Evolutionary conservation across 139 green algal species (phyloP).

Genomic region (Tetratostichococcus sp.): DNA sequence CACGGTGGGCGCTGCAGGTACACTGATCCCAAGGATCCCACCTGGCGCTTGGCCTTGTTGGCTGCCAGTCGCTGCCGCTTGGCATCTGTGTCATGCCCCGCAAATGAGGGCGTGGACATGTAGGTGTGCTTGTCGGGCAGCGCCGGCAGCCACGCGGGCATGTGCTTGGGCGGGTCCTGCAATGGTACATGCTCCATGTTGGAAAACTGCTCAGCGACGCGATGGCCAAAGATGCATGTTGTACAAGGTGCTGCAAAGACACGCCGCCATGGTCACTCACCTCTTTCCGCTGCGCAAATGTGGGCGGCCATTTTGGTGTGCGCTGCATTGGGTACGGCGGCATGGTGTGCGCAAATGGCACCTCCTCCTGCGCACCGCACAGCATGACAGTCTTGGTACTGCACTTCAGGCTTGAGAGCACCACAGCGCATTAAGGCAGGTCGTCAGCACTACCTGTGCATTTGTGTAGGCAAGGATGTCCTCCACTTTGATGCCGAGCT

Average conservation of each 20-base stretch:
- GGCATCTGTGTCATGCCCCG: slow-evolving; percentile 22
- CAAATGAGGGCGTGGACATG: slow-evolving; percentile 2
- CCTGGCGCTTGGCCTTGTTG: slow-evolving; percentile 16
- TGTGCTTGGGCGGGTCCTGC: slow-evolving; percentile 56
- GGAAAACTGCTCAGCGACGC: no score
- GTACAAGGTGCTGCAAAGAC: slow-evolving; percentile 5
- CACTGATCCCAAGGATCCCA: no score
- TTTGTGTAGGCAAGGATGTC: slow-evolving; percentile 41
- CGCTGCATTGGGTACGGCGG: slow-evolving; percentile 53
- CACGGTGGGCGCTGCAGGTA: no score
- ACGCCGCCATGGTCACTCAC: not conserved
- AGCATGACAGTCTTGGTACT: no score
- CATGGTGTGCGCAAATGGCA: slow-evolving; percentile 64
- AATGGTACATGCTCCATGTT: not conserved
- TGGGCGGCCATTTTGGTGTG: slow-evolving; percentile 32
- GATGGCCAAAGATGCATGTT: not conserved
- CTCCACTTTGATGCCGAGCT: slow-evolving; percentile 57
- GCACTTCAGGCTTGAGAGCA: no score
- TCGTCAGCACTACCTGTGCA: slow-evolving; percentile 6
- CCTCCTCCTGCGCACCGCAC: slow-evolving; percentile 30
- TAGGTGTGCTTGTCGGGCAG: slow-evolving; percentile 83
- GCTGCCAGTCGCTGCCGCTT: slow-evolving; percentile 16
- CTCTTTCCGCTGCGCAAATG: slow-evolving; percentile 44
- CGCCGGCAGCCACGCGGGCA: slow-evolving; percentile 76
- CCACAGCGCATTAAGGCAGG: no score